phyloP scores from a whole-genome alignment of 805 yeast genomes.

The Zygosaccharomyces bisporus region DNA sequence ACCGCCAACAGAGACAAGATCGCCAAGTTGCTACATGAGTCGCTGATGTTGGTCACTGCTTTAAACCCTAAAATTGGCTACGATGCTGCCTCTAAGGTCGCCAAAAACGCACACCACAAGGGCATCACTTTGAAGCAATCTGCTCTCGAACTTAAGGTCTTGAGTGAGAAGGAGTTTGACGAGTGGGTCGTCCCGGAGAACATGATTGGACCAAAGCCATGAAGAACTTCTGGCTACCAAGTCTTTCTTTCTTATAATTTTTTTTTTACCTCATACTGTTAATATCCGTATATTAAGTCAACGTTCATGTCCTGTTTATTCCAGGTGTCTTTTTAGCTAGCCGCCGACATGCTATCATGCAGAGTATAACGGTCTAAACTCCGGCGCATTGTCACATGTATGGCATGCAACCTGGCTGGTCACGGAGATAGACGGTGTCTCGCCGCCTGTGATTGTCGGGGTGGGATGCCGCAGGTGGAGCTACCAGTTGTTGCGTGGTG shows the following conservation, averaged over 20 bases:
- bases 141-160: conserved; percentile 85
- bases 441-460: neutral
- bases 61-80: conserved; percentile 98
- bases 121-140: conserved; percentile 93
- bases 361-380: too few species aligned
- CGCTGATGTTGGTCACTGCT: conserved; percentile 97
- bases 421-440: neutral
- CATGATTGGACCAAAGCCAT: conserved; percentile 87
- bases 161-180: conserved; percentile 83
- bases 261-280: neutral
- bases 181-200: conserved; percentile 97
- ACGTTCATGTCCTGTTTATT: neutral
- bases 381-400: too few species aligned
- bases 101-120: conserved; percentile 98
- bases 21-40: conserved; percentile 82
- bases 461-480: neutral
- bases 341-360: neutral
- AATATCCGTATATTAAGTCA: neutral
- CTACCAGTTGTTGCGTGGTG: neutral
- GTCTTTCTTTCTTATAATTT: neutral
- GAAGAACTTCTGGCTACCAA: neutral
- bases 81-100: conserved; percentile 95
- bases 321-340: neutral
- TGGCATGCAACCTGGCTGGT: neutral
- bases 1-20: conserved; percentile 85